Evolutionary conservation across 78 protist species (phyloP).

Genomic region (Ministeria vibrans): DNA sequence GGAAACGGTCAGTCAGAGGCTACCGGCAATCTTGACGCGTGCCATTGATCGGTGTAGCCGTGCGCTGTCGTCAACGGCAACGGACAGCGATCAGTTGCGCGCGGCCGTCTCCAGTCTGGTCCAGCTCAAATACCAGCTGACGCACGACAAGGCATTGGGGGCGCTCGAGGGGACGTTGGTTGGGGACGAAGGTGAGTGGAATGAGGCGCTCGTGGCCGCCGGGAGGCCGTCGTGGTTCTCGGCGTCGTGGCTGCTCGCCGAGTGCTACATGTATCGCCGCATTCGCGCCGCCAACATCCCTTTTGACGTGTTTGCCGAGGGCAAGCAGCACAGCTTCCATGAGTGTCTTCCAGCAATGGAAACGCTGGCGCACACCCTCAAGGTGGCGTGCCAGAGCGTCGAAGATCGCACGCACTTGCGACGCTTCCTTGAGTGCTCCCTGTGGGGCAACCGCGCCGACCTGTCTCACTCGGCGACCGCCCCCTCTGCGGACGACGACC

Average conservation of each 20-base stretch:
- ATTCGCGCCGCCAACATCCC: neutral
- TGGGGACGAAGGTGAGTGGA: neutral
- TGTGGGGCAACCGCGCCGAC: conserved; percentile 10
- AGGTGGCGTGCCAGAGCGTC: neutral
- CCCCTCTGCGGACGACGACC: neutral
- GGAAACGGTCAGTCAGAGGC: no score
- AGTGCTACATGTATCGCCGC: conserved; percentile 17
- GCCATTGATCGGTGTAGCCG: no score
- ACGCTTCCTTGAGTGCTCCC: neutral
- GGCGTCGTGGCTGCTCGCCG: neutral
- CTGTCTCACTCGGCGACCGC: neutral
- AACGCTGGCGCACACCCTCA: neutral
- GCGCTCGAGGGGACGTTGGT: neutral
- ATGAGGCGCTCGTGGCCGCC: neutral
- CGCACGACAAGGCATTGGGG: neutral
- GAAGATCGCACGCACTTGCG: neutral
- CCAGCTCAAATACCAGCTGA: neutral
- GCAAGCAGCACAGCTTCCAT: neutral
- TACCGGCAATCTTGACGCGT: no score
- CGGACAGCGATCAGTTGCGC: no score
- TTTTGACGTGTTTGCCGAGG: neutral
- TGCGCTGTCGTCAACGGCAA: no score
- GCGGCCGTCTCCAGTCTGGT: no score
- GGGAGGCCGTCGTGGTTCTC: neutral
- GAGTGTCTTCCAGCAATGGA: neutral